Evolutionary conservation across 2,329 filamentous ascomycete species (phyloP), one percentile per base, ranked within the genome.

Genomic region (Pezicula rhizophila): DNA sequence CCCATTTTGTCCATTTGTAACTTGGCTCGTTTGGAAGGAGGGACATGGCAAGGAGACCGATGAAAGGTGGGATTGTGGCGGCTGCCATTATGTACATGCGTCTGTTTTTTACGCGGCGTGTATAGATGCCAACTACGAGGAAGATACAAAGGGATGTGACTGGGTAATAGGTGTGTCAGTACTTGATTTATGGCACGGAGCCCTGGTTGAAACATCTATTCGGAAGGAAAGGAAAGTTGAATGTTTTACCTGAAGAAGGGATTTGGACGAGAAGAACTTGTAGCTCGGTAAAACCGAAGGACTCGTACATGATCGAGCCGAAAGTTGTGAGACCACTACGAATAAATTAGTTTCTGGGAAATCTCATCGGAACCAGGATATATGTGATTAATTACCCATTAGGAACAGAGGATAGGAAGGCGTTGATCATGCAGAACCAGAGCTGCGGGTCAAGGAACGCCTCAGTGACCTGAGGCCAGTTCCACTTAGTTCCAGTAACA

Each of bases 1-100:
- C 61, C 64, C 64, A 67, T 54, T 67, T 67, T 2, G 57, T 63
- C 66, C 66, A 68, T 52, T 63, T 64, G 40, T 64, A 60, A 4
- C 55, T 48, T 0, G 57, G 48, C 0, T 53, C 56, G 48, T 66
- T 64, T 10, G 65, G 64, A 4, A 68, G 57, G 17, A 68, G 54
- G 1, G 65, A 60, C 57, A 68, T 60, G 3, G 54, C 57, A 2
- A 68, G 57, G 25, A 68, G 51, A 2, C 66, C 66, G 31, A 63
- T 50, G 50, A 68, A 67, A 2, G 66, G 58, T 1, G 65, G 59
- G 8, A 68, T 52, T 23, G 53, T 58, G 14, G 58, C 52, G 3
- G 52, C 47, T 2, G 61, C 57, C 65, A 67, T 68, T 49, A 68
- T 57, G 46, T 60, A 65, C 52, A 68, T 54, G 23, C 65, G 58